Evolutionary conservation across 2,329 filamentous ascomycete species (phyloP).

Genomic region (Delphinella strobiligena): DNA sequence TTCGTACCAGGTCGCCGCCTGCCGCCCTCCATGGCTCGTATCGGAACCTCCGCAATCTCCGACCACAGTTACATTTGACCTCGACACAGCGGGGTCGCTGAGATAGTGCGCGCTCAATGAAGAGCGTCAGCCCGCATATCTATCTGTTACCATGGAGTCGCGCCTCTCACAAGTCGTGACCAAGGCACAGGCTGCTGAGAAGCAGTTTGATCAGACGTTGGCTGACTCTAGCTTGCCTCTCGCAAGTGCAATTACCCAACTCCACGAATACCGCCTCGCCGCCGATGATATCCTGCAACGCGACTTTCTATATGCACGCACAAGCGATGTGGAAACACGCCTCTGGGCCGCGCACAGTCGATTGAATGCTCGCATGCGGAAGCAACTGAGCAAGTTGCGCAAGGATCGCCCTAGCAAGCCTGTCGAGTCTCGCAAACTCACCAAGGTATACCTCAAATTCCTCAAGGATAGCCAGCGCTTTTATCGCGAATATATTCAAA

Average conservation of each 20-base stretch:
- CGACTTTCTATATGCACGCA: slow-evolving; percentile 55
- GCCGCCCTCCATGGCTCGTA: slow-evolving; percentile 41
- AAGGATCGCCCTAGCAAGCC: slow-evolving; percentile 40
- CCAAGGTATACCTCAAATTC: slow-evolving; percentile 72
- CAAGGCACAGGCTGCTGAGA: slow-evolving; percentile 35
- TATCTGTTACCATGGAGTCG: slow-evolving; percentile 5
- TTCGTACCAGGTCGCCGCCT: slow-evolving; percentile 1
- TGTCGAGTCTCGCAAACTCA: slow-evolving; percentile 61
- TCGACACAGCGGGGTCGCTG: slow-evolving; percentile 26
- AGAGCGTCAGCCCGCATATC: slow-evolving; percentile 2
- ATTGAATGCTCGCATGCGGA: slow-evolving; percentile 69
- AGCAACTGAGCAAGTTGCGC: slow-evolving; percentile 47
- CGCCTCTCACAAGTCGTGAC: background rate
- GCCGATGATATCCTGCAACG: slow-evolving; percentile 62
- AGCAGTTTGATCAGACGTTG: slow-evolving; percentile 35
- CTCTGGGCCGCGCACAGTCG: slow-evolving; percentile 71
- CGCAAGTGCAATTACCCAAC: slow-evolving; percentile 34
- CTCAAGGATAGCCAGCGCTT: slow-evolving; percentile 80
- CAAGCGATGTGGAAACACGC: slow-evolving; percentile 52
- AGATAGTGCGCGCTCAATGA: slow-evolving; percentile 8
- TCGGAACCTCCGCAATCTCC: slow-evolving; percentile 33
- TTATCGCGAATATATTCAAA: slow-evolving; percentile 75
- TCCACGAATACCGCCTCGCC: slow-evolving; percentile 47
- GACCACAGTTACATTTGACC: slow-evolving; percentile 47
- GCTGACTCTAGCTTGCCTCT: slow-evolving; percentile 37